Conservation (phyloP, 2,329 filamentous ascomycete species). For the Talaromyces pinophilus region DNA sequence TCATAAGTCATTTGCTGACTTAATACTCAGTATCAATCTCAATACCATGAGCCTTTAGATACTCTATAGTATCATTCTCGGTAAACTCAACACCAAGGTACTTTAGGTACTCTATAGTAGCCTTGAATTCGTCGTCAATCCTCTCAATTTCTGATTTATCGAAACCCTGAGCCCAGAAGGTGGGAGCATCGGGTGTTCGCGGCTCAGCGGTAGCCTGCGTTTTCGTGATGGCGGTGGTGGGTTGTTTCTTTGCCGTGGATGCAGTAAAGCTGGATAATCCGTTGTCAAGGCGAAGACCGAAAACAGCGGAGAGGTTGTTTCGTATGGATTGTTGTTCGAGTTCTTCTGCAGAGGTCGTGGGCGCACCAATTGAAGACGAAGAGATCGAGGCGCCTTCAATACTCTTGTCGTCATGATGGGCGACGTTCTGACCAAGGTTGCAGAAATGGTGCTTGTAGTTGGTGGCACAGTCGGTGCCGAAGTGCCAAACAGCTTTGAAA, state of each 20-base stretch:
- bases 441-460: conserved; percentile 15
- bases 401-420: neutral
- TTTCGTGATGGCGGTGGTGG: neutral
- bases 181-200: neutral
- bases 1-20: neutral
- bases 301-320: conserved; percentile 11
- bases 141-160: neutral
- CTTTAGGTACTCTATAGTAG: neutral
- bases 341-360: conserved; percentile 5
- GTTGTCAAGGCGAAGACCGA: conserved; percentile 7
- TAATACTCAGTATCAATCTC: neutral
- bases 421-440: neutral
- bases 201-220: neutral
- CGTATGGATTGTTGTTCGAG: conserved; percentile 1
- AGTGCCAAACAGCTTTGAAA: neutral
- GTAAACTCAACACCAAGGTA: neutral
- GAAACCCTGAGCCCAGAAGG: neutral
- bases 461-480: neutral
- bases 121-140: neutral
- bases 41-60: neutral
- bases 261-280: neutral
- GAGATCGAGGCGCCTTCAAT: conserved; percentile 17
- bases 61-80: neutral
- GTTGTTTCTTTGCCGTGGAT: neutral
- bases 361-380: neutral